Percentiles rank a stretch among this genome's conserved stretches.
These are phyloP conservation scores for Phytophthora cactorum DNA, from an alignment of 352 stramenopile species.

Conservation along the genomic window DNA sequence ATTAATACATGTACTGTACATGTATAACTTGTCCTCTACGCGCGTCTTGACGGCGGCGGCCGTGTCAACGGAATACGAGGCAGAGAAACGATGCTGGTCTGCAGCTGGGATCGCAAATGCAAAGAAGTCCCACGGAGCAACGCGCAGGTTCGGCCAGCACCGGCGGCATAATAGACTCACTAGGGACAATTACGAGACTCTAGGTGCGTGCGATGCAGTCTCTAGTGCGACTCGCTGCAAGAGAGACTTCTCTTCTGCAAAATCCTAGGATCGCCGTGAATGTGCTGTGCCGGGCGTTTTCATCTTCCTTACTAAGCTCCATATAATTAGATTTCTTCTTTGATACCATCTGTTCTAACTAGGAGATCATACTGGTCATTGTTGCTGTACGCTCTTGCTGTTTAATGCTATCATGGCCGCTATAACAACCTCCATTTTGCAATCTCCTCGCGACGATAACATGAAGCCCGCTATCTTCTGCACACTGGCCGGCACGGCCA, in stretches of 20 bases:
- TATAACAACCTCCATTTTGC: slow-evolving; percentile 18
- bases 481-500: slow-evolving; percentile 28
- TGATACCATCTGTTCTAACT: background rate
- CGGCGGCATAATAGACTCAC: background rate
- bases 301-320: background rate
- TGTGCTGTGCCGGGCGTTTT: slow-evolving; percentile 17
- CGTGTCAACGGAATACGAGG: background rate
- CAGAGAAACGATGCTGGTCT: slow-evolving; percentile 12
- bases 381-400: background rate
- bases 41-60: background rate
- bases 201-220: background rate
- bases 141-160: no score
- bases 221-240: slow-evolving; percentile 4
- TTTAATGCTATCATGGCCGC: background rate
- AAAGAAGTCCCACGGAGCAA: slow-evolving; percentile 1
- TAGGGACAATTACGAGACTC: no score
- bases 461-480: slow-evolving; percentile 44
- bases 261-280: background rate
- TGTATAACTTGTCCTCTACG: background rate
- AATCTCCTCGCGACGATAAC: slow-evolving; percentile 9
- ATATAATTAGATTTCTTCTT: background rate
- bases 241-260: background rate
- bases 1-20: background rate
- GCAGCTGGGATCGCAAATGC: slow-evolving; percentile 10
- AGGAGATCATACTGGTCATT: background rate